Evolutionary conservation across 2,329 filamentous ascomycete species (phyloP), one percentile per base, ranked within the genome.

Genomic region (Xenoacremonium recifei): DNA sequence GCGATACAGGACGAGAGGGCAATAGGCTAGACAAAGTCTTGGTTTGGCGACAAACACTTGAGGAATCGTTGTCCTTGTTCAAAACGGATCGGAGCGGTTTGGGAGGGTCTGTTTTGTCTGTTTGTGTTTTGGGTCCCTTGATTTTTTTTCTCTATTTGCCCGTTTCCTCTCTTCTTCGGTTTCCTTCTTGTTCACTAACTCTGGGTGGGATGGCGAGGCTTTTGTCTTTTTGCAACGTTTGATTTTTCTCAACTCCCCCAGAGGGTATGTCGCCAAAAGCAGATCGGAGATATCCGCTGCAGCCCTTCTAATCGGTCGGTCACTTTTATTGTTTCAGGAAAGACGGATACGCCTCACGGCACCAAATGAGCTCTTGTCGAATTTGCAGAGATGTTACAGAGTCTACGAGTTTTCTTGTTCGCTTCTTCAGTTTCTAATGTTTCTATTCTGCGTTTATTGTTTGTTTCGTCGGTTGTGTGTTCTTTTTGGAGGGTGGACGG

Each of bases 291-390:
- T 45, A 33, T 45, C 39, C 33, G 44, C 44, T 50, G 48, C 46
- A 39, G 41, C 40, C 29, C 50, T 55, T 47, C 53, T 51, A 55
- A 55, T 55, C 48, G 53, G 52, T 52, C 48, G 53, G 53, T 50
- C 51, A 53, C 36, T 47, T 48, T 55, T 58, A 50, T 53, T 55
- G n/a, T n/a, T 51, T 44, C 51, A 59, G 58, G 55, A 57, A 65
- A 66, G 63, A 66, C 55, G 61, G 61, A 58, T 57, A 59, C 50
- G 64, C 64, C 64, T 67, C 64, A 61, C 64, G 64, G 64, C 64
- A 62, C 50, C 55, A 55, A 51, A 57, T 41, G 54, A 44, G 58
- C 23, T 27, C 9, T 9, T 27, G 13, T 27, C 13, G 7, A 9
- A 27, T 27, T 27, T 27, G 7, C n/a, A n/a, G 23, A 13, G 7